Evolutionary conservation across 2,329 filamentous ascomycete species (phyloP), one percentile per base, ranked within the genome.

Genomic region (Talaromyces sp.): DNA sequence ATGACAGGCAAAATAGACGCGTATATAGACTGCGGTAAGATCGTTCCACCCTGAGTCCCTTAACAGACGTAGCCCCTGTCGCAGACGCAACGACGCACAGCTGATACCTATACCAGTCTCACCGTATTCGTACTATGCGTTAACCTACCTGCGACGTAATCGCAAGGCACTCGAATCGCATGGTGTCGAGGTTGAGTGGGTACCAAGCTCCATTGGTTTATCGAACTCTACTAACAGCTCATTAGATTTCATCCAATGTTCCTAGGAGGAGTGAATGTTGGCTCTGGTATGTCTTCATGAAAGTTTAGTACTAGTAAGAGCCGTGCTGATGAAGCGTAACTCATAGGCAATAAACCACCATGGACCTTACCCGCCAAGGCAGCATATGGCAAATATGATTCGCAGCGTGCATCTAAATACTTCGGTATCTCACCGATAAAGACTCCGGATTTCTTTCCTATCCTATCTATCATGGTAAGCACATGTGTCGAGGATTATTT

Each of bases 361-460:
- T 91, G 88, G 87, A 78, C 78, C 0, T 76, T 89, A 27, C 82
- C 85, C 2, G 85, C 83, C 39, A 92, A 92, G 75, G 85, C 81
- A 19, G 69, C 65, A 1, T 86, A 90, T 65, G 76, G 80, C 44
- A 62, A 62, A 22, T 80, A 75, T 52, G 83, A 86, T 62, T 64
- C 64, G 3, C 63, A 68, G 17, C 73, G 82, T 39, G 79, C 80
- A n/a, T 75, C 76, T 53, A 73, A 72, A 48, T 80, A 83, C 62
- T 83, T 83, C 57, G 75, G 74, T 2, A 64, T 76, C 1, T 68
- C 72, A 16, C 56, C 32, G 4, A 62, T 56, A 57, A 64, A 3
- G 64, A 74, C 11, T 57, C 81, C 43, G 61, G 72, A 54, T 54
- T 76, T 81, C 65, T 84, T 83, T 51, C 81, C 82, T 1, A 82